These are phyloP conservation scores for Solanum clarkiae DNA, from an alignment of 257 asterid species.

Conservation along the genomic window DNA sequence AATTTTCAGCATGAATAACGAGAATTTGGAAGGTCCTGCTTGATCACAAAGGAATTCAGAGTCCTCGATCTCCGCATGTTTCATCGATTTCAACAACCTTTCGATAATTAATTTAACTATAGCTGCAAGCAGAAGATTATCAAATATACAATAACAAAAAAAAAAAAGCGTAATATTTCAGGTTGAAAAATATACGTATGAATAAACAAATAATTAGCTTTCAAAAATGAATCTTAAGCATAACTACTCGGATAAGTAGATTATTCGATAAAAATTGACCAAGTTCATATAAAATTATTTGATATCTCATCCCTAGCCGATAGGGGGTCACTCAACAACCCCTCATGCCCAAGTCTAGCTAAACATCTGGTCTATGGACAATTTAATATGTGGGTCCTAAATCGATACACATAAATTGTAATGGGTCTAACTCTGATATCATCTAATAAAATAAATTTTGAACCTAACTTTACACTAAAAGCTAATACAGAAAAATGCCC, in stretches of 20 bases:
- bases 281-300: too few species aligned
- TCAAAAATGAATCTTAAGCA: not conserved
- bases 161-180: not conserved
- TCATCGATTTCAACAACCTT: not conserved
- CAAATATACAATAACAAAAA: not conserved
- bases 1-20: not conserved
- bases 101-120: accelerated
- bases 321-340: not conserved
- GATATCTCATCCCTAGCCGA: not conserved
- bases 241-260: too few species aligned
- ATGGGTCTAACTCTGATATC: too few species aligned
- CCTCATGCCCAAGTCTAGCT: too few species aligned
- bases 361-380: too few species aligned
- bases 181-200: too few species aligned
- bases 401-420: too few species aligned
- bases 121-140: not conserved
- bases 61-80: not conserved
- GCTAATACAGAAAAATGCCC: too few species aligned
- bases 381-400: too few species aligned
- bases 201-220: not conserved
- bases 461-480: too few species aligned
- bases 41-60: not conserved
- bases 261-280: too few species aligned
- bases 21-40: not conserved
- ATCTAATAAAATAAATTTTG: too few species aligned